Conservation (phyloP, 2,329 filamentous ascomycete species). For the Paecilomyces variotii region DNA sequence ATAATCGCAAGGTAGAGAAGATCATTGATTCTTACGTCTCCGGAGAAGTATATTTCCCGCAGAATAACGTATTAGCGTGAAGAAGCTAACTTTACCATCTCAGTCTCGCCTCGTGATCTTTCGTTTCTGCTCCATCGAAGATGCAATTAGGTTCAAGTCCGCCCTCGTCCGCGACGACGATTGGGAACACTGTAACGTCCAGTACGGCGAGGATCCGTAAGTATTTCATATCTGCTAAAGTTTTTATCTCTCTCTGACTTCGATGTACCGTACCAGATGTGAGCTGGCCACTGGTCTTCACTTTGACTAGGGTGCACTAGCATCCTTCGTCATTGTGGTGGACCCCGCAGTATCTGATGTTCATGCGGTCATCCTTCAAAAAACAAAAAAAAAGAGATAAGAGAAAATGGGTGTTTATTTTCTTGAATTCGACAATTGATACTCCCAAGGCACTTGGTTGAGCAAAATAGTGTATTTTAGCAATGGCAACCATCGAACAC, state of each 20-base stretch:
- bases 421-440: neutral
- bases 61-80: neutral
- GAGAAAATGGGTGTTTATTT: neutral
- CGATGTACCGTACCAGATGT: neutral
- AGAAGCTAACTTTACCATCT: constrained; percentile 1
- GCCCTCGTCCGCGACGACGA: constrained; percentile 31
- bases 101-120: constrained; percentile 40
- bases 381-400: neutral
- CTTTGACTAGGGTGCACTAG: neutral
- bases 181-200: constrained; percentile 40
- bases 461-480: neutral
- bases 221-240: constrained; percentile 4
- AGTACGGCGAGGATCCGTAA: constrained; percentile 37
- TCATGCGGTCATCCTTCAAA: neutral
- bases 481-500: neutral
- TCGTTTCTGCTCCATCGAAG: constrained; percentile 40
- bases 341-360: neutral
- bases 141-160: constrained; percentile 39
- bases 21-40: constrained; percentile 35
- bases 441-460: neutral
- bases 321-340: neutral
- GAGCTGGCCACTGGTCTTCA: neutral
- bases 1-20: constrained; percentile 37
- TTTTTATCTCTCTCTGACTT: neutral
- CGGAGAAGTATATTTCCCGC: constrained; percentile 27